Conservation (phyloP, 202 grass and related monocot species). For the Setaria viridis region DNA sequence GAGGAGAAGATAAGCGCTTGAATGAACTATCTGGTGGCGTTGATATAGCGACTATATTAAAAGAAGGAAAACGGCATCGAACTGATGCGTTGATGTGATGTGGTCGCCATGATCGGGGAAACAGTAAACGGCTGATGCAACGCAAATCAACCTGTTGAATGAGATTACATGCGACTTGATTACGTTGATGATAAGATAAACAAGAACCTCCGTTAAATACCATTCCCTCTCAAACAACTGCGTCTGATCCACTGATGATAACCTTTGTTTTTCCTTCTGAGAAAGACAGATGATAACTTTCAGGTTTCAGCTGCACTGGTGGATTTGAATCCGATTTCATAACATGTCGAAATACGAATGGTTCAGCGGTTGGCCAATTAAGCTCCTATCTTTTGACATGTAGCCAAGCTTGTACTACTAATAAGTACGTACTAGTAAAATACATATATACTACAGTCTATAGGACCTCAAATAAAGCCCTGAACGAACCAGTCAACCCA, state of each 20-base stretch:
- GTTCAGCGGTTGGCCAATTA: not conserved
- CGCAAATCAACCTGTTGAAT: not conserved
- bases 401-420: not conserved
- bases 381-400: not conserved
- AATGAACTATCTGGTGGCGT: not conserved
- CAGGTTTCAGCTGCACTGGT: not conserved
- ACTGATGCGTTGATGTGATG: not conserved
- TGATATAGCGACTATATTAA: not conserved
- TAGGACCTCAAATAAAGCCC: not conserved
- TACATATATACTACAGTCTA: not conserved
- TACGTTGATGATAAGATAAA: not conserved
- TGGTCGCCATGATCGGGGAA: not conserved
- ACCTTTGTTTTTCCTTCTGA: not conserved
- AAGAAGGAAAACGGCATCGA: not conserved
- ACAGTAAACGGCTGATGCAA: constrained; percentile 16
- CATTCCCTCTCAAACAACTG: not conserved
- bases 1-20: not conserved
- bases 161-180: not conserved
- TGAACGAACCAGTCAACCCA: not conserved
- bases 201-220: not conserved
- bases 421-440: not conserved
- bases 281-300: not conserved
- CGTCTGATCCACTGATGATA: not conserved
- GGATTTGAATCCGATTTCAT: not conserved
- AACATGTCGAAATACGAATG: not conserved